A percentile compares a stretch with the other conserved stretches of the same genome.
These are phyloP conservation scores for Cercospora canescens DNA, from an alignment of 2,329 filamentous ascomycete species.

Conservation along the genomic window DNA sequence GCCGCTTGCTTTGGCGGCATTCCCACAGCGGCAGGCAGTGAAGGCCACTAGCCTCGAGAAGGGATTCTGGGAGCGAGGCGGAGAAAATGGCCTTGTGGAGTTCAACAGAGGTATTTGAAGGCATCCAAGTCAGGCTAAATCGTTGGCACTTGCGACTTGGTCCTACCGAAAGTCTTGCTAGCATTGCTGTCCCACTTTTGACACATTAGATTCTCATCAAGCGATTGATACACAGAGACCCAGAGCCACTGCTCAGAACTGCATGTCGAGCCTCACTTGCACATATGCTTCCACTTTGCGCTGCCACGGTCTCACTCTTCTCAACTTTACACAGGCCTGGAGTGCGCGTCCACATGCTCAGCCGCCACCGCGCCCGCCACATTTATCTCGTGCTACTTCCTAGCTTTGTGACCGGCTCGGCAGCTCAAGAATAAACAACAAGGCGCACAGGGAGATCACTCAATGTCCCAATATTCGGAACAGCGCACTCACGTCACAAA, in stretches of 20 bases:
- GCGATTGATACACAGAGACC: background rate
- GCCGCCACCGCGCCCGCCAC: background rate
- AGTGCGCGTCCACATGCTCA: background rate
- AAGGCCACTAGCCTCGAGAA: slow-evolving; percentile 74
- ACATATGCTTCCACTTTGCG: background rate
- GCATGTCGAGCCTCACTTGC: background rate
- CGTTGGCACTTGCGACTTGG: background rate
- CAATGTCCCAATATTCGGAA: too few relatives aligned
- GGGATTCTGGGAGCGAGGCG: slow-evolving; percentile 81
- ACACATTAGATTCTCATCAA: background rate
- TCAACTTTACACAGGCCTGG: background rate
- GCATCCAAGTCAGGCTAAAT: background rate
- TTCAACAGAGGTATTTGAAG: slow-evolving; percentile 88
- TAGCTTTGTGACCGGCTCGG: background rate
- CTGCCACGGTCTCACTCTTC: background rate
- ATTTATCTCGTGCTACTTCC: background rate
- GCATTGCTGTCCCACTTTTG: too few relatives aligned
- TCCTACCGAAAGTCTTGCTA: too few relatives aligned
- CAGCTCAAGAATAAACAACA: background rate
- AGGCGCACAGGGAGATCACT: background rate
- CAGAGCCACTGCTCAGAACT: background rate
- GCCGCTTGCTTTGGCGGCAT: slow-evolving; percentile 85
- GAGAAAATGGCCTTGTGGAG: slow-evolving; percentile 79
- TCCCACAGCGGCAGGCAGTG: slow-evolving; percentile 87
- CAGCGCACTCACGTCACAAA: too few relatives aligned